phyloP scores from a whole-genome alignment of 83 land plant genomes.

The Diphasiastrum complanatum region DNA sequence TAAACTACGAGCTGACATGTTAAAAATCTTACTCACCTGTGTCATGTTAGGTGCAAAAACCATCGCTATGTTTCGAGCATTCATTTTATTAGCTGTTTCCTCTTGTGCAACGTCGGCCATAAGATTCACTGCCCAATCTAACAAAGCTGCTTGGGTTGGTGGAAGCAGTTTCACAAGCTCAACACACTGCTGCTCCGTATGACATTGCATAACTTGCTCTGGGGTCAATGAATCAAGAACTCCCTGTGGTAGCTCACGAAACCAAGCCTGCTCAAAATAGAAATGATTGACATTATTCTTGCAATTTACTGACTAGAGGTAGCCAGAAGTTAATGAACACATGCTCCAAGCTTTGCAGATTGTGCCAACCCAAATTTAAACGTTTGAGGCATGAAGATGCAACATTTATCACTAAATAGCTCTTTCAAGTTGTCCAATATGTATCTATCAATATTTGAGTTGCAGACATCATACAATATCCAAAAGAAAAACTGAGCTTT shows the following conservation, averaged over 20 bases:
- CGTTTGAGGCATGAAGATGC: too few species aligned
- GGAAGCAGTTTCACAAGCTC: constrained; percentile 8
- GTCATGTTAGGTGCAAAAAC: background rate
- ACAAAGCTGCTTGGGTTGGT: constrained; percentile 9
- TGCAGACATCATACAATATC: too few species aligned
- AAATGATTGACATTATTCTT: too few species aligned
- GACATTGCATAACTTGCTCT: constrained; percentile 10
- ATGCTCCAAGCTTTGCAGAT: too few species aligned
- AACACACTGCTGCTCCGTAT: constrained; percentile 7
- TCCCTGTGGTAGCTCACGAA: constrained; percentile 15
- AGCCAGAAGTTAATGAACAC: too few species aligned
- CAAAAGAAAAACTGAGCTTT: too few species aligned
- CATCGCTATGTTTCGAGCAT: constrained; percentile 9
- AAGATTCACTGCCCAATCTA: constrained; percentile 13
- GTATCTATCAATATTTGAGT: too few species aligned
- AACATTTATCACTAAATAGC: too few species aligned
- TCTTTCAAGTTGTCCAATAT: too few species aligned
- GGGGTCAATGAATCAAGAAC: constrained; percentile 13
- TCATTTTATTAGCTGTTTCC: constrained; percentile 10
- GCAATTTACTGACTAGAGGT: too few species aligned
- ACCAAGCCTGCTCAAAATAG: constrained; percentile 8
- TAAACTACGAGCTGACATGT: too few species aligned
- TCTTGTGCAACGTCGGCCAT: constrained; percentile 18
- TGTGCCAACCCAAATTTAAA: too few species aligned
- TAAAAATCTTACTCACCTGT: background rate